phyloP scores from a whole-genome alignment of 495 filamentous ascomycete species.

The Bombardia bombarda region DNA sequence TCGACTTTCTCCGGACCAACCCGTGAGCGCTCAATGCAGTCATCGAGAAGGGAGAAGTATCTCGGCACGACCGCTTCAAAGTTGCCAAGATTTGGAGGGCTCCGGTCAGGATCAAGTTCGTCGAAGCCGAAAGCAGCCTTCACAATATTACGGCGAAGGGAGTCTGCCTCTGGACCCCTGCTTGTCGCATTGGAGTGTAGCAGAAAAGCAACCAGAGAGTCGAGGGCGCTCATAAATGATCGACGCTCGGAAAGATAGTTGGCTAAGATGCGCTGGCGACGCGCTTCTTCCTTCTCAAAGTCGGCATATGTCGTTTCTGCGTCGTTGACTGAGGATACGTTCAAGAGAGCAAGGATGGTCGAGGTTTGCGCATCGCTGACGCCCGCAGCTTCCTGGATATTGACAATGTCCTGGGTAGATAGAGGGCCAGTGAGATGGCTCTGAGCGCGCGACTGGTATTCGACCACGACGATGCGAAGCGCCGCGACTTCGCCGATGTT shows the following conservation, averaged over 20 bases:
- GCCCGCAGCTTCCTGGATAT: constrained; percentile 58
- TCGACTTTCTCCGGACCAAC: constrained; percentile 18
- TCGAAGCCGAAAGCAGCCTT: constrained; percentile 17
- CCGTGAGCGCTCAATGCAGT: constrained; percentile 25
- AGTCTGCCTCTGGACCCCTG: constrained; percentile 18
- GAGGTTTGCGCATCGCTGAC: constrained; percentile 44
- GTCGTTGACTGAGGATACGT: constrained; percentile 31
- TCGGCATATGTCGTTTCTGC: constrained; percentile 40
- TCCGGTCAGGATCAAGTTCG: background rate
- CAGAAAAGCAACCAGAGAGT: constrained; percentile 35
- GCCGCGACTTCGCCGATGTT: constrained; percentile 76
- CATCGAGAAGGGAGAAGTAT: constrained; percentile 29
- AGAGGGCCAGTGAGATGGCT: constrained; percentile 57
- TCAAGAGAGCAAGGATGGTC: constrained; percentile 36
- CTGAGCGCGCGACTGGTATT: constrained; percentile 70
- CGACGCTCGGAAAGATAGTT: constrained; percentile 64
- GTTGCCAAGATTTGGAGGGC: constrained; percentile 4
- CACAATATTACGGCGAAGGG: constrained; percentile 15
- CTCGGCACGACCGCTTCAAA: constrained; percentile 30
- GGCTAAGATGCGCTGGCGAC: constrained; percentile 55
- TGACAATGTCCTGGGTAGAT: constrained; percentile 59
- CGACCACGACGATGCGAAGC: constrained; percentile 68
- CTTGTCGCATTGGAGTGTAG: constrained; percentile 22
- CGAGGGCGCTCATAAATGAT: constrained; percentile 44
- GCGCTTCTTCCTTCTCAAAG: constrained; percentile 49